Evolutionary conservation across 805 yeast species (phyloP), one percentile per base, ranked within the genome.

Genomic region (Myxozyma sirexii): DNA sequence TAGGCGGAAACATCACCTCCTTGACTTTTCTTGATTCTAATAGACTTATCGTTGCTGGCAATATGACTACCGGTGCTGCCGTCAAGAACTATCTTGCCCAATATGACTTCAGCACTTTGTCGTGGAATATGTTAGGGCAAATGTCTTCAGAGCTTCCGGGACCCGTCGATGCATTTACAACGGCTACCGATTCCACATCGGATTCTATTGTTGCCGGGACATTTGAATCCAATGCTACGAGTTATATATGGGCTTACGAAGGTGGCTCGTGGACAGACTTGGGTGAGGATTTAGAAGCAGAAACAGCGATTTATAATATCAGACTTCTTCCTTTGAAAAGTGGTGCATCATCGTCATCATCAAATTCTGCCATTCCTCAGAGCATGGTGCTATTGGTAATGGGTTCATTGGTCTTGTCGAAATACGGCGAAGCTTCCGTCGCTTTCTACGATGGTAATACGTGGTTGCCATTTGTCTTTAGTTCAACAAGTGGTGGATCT

Each of bases 391-490:
- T 90, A 24, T 67, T 85, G 26, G 80, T 86, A 1, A 74, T 87
- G 2, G 96, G 96, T 38, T 64, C 70, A 27, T 75, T 88, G 46
- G 69, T 73, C 3, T 68, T 87, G 41, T 65, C 73, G 2, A 53
- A 43, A 4, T 84, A 80, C 68, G 94, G 92, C 0, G 69, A 73
- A 26, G 83, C 82, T 2, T 81, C 84, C 41, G 77, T 84, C 27
- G 93, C 92, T 0, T 73, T 82, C 29, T 89, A 72, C 72, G 84
- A 89, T 69, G 91, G 96, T 1, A 64, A 75, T 0, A 51, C 66
- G 6, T 90, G 96, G 96, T 68, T 74, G 31, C 96, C 96, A 12
- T 82, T 79, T 59, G 69, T 83, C 1, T 80, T 81, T 60, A 74
- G 87, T 1, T 72, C 79, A 0, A 70, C 73, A 49, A 73, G 1